Base-by-base conservation (phyloP, 495 filamentous ascomycete genomes). In the Mytilinidion resinicola region DNA sequence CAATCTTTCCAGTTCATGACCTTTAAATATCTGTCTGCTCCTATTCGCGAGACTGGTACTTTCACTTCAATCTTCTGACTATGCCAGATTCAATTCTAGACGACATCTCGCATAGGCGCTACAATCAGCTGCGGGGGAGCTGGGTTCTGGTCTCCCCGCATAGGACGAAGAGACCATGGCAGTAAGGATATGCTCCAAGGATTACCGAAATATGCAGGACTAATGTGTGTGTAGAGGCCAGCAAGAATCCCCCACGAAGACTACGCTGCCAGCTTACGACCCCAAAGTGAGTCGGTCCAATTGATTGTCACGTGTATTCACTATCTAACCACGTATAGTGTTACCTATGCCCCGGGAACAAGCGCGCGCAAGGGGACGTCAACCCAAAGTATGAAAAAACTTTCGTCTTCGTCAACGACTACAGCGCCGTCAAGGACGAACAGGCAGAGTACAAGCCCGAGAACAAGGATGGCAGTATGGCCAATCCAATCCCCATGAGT, bases 361-460 rank as follows among this genome's bases (percentile, higher is more conserved):
- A 85, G 63, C 85, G 93, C n/a, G 93, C 92, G 1, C 84, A 90
- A 67, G 95, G 93, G 56, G 89, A 95, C 66, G 69, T 70, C 59
- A 99, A 97, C 69, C 95, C 93, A 0, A 76, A 87, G 30, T 99
- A 96, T 69, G 76, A 86, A 36, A 83, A 77, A 56, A 96, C 91
- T 0, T 96, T 96, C 63, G 85, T 92, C 10, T 99, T 99, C 61
- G 88, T 96, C 44, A 99, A 99, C 66, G 93, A 99, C 72, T 99
- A 93, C 70, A 92, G 89, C 64, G 93, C 93, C 10, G 91, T 99
- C 33, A 96, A 96, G 69, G 92, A 96, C 73, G 82, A 89, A 51
- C 93, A 99, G 72, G 84, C 79, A 4, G 76, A 81, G 33, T 92
- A 90, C 67, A 72, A 76, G 15, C 73, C 76, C n/a, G 72, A 78